Base-by-base conservation (phyloP, 805 yeast species). In the Osmozyma mogii region DNA sequence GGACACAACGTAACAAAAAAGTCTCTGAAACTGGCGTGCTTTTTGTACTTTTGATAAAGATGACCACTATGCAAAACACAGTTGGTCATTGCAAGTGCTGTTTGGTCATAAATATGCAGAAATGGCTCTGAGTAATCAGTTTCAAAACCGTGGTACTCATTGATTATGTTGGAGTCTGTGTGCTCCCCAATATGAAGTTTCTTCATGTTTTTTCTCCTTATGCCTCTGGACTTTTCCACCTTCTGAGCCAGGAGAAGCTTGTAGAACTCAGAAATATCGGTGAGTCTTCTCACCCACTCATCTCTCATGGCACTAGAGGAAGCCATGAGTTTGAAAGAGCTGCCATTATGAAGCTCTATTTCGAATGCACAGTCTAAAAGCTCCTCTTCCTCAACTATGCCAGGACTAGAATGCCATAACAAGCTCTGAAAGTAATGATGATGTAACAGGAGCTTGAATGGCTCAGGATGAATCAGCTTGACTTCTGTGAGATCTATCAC, bases 1-100 rank as follows among this genome's bases (percentile, higher is more conserved):
- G 92, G 87, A 26, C 82, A 69, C 10, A 85, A 58, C 1, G 84
- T 64, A 6, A 73, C 83, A 50, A 61, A 78, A 41, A 57, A 73
- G 35, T 70, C 72, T 25, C 54, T 57, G 54, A 88, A 89, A 20
- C 72, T 63, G 1, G 84, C 54, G 47, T 80, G 87, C 47, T 76
- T 83, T 34, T 70, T 73, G 3, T 73, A 65, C 44, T 87, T 88
- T 40, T 75, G 75, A 47, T 70, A 87, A 15, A 89, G 49, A 18
- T 62, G 52, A 0, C 96, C 96, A 35, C 75, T 68, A 56, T 65
- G 65, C 14, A 79, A 56, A 3, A 88, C 54, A 8, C 78, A 66
- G 10, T 75, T 70, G 15, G 75, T 66, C 54, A 79, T 61, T 0
- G 89, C 65, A 29, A 74, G 49, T 3, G 76, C 59, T 8, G 78